Conservation (phyloP, 2,329 filamentous ascomycete species). For the Raffaelea ambrosiae region DNA sequence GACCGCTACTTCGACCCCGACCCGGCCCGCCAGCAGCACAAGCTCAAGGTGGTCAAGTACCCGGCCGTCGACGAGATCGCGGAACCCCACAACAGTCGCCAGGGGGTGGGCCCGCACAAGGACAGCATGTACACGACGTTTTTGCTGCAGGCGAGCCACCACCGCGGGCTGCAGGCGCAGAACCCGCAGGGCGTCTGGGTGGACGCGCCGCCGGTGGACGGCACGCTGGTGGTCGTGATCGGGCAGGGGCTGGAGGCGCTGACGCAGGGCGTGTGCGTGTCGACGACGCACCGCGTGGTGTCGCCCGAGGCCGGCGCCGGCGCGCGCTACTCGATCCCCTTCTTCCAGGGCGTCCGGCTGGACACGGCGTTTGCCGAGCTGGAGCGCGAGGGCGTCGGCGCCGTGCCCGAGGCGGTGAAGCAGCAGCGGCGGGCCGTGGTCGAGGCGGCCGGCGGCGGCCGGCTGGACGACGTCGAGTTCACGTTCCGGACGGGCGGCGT, state of each 20-base stretch:
- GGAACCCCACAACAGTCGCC: slow-evolving; percentile 21
- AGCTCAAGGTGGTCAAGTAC: slow-evolving; percentile 84
- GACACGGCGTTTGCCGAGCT: slow-evolving; percentile 74
- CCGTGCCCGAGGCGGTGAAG: slow-evolving; percentile 53
- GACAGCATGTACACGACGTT: slow-evolving; percentile 79
- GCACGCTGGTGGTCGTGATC: slow-evolving; percentile 48
- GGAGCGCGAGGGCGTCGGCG: slow-evolving; percentile 42
- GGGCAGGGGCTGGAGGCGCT: slow-evolving; percentile 51
- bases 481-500: slow-evolving; percentile 66
- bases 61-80: slow-evolving; percentile 60
- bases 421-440: slow-evolving; percentile 53
- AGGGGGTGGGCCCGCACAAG: slow-evolving; percentile 69
- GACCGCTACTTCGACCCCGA: slow-evolving; percentile 67
- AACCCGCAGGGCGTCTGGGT: slow-evolving; percentile 68
- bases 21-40: slow-evolving; percentile 55
- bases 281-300: slow-evolving; percentile 68
- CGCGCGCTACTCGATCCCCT: slow-evolving; percentile 70
- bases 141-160: slow-evolving; percentile 69
- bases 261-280: slow-evolving; percentile 43
- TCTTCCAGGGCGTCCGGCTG: slow-evolving; percentile 79
- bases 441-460: slow-evolving; percentile 43
- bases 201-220: slow-evolving; percentile 34
- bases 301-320: slow-evolving; percentile 61
- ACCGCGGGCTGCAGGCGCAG: slow-evolving; percentile 73
- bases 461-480: slow-evolving; percentile 73